Conservation (phyloP, 2,329 filamentous ascomycete genomes). For the Talaromyces sp. region DNA sequence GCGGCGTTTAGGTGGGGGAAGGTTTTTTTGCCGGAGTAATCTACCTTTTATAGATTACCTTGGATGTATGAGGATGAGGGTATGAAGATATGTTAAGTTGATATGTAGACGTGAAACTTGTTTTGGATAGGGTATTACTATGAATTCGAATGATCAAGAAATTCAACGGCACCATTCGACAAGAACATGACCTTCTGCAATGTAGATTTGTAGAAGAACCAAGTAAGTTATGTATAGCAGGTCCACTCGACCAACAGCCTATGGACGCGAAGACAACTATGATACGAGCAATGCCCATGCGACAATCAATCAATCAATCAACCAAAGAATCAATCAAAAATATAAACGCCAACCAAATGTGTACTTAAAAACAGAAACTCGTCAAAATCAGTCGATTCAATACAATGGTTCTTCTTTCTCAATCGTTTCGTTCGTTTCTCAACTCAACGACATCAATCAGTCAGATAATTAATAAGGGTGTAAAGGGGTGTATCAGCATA, state of each 20-base stretch:
- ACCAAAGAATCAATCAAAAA: not conserved
- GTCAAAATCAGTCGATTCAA: not conserved
- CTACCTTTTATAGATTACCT: not conserved
- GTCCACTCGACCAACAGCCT: not conserved
- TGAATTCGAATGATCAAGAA: not conserved
- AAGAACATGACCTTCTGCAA: too few relatives aligned
- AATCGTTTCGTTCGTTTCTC: not conserved
- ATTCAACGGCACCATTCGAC: not conserved
- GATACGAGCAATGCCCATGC: not conserved
- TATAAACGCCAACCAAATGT: constrained; percentile 3
- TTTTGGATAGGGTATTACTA: not conserved
- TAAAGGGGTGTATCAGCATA: not conserved
- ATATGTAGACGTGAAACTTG: not conserved
- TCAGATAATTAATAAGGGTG: not conserved
- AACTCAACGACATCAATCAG: not conserved
- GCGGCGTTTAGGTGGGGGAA: constrained; percentile 46
- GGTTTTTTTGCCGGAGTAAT: constrained; percentile 43
- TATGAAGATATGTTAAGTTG: not conserved
- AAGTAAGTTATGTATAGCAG: not conserved
- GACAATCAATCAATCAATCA: not conserved
- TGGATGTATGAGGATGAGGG: too few relatives aligned
- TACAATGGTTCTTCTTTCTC: not conserved
- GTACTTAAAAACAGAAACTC: not conserved
- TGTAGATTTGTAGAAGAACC: not conserved
- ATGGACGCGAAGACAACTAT: not conserved